phyloP scores from a whole-genome alignment of 1,284 basidiomycete genomes.

The Ganoderma lingzhi region DNA sequence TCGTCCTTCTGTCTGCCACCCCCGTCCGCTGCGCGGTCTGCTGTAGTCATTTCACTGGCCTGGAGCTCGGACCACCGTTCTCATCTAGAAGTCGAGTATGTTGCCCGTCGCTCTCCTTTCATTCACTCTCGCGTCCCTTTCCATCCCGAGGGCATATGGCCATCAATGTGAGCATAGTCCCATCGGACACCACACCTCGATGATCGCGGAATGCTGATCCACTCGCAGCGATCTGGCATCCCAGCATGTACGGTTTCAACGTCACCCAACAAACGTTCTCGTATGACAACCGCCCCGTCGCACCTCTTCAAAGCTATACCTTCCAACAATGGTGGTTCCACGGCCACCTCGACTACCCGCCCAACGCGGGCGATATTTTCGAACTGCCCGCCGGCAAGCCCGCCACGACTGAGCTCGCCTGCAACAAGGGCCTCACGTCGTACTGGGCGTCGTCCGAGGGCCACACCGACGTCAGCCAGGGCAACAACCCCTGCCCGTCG shows the following conservation, averaged over 20 bases:
- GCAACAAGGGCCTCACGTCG: constrained; percentile 64
- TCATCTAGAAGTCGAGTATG: constrained; percentile 2
- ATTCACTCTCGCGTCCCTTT: not conserved
- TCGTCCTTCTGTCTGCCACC: not conserved
- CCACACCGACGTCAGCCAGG: constrained; percentile 54
- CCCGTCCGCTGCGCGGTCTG: constrained; percentile 6
- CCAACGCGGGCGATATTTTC: constrained; percentile 61
- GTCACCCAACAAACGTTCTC: constrained; percentile 54
- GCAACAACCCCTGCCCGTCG: constrained; percentile 58
- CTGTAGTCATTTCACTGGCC: constrained; percentile 5
- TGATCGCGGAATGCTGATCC: not conserved
- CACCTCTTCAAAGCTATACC: constrained; percentile 57
- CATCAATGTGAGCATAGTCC: not conserved
- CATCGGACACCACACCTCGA: not conserved
- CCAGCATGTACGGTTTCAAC: constrained; percentile 59
- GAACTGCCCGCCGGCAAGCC: constrained; percentile 61
- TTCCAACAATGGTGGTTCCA: constrained; percentile 80
- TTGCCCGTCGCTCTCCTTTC: constrained; percentile 13
- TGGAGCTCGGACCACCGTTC: constrained; percentile 19
- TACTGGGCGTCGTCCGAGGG: constrained; percentile 57
- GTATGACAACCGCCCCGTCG: constrained; percentile 63
- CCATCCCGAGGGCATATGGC: not conserved
- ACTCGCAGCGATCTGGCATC: constrained; percentile 40
- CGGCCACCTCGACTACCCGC: constrained; percentile 62
- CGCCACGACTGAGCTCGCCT: constrained; percentile 60